Base-by-base conservation (phyloP, 208 protist genomes). In the Leishmania mexicana region DNA sequence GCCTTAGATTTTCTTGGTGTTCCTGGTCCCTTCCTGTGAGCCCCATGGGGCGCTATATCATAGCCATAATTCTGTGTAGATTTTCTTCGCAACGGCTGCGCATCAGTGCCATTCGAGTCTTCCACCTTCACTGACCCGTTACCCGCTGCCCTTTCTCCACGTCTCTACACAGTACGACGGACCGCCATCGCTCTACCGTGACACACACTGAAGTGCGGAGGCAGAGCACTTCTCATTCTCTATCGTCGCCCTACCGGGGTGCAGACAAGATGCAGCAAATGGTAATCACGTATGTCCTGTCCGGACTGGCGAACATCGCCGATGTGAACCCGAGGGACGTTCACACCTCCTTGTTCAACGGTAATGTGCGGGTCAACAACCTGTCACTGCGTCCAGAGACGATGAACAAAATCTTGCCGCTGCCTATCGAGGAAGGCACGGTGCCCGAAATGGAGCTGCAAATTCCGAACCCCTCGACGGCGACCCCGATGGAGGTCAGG, bases 241-340 rank as follows among this genome's bases (percentile, higher is more conserved):
- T 31, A 17, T 21, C 49, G 10, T 24, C 11, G 21, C 51, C 2
- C 49, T 11, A n/a, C 24, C 19, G 28, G n/a, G 45, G 35, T 13
- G 60, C 47, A 76, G 49, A 45, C 51, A 42, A 15, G 38, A 95
- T 97, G 94, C 90, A 91, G 74, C 88, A 94, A 38, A 83, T 89
- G 62, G 78, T 94, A 31, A 75, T 96, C 76, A 94, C 94, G 7
- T 97, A 93, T 78, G 79, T 97, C 57, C 84, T 96, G 4, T 86
- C 83, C 19, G 73, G 73, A 13, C 45, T 97, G 35, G 87, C 92
- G 28, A 92, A 94, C 68, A 83, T 97, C 28, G 94, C 91, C 21
- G 93, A 97, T 81, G 85, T 96, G 58, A 83, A 88, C 53, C 89
- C 89, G 1, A 78, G 60, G 0, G 89, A 96, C 76, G 86, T 97